These are phyloP conservation scores for Silybum marianum DNA, from an alignment of 129 eudicot genomes.

Conservation along the genomic window DNA sequence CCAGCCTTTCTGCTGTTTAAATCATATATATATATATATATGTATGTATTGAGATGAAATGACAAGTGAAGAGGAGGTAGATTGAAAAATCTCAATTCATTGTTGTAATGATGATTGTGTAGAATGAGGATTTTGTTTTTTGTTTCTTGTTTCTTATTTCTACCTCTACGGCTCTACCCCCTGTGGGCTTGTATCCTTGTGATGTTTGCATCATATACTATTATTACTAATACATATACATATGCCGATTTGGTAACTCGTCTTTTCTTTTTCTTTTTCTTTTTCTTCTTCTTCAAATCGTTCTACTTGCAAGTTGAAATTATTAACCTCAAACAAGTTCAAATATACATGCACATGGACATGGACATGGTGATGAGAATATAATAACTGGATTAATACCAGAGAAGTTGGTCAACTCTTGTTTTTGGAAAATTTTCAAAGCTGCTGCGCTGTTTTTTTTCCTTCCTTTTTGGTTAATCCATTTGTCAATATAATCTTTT, in stretches of 20 bases:
- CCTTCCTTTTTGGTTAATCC: too few species aligned
- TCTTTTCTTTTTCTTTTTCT: not conserved
- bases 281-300: not conserved
- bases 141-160: not conserved
- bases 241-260: not conserved
- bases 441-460: too few species aligned
- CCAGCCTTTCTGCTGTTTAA: slow-evolving; percentile 70
- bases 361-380: not conserved
- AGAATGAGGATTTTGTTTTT: not conserved
- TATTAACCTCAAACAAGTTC: not conserved
- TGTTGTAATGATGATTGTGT: slow-evolving; percentile 26
- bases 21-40: not conserved
- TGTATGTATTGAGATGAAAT: not conserved
- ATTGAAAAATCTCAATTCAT: slow-evolving; percentile 25
- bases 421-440: too few species aligned
- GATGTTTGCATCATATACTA: not conserved
- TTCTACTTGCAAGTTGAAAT: not conserved
- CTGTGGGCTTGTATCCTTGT: not conserved
- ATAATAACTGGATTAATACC: too few species aligned
- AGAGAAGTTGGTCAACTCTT: too few species aligned
- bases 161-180: too few species aligned
- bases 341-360: too few species aligned
- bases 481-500: not conserved
- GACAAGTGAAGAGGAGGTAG: not conserved
- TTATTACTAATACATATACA: not conserved